Evolutionary conservation across 129 eudicot species (phyloP).

Genomic region (Calendula officinalis): DNA sequence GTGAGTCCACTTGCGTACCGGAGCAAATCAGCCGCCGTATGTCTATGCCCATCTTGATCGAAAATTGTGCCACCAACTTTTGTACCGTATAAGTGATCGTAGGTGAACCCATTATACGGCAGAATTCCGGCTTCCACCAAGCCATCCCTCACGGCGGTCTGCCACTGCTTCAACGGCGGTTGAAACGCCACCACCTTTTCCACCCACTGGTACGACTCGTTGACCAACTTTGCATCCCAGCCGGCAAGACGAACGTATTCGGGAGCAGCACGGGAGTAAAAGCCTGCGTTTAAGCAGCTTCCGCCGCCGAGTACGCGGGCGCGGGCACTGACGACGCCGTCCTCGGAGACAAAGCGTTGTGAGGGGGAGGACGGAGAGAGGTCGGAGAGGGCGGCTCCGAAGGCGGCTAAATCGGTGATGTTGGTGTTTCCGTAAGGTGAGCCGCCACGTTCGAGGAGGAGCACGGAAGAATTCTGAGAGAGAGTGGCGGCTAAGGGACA

Average conservation of each 20-base stretch:
- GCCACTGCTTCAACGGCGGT: constrained; percentile 84
- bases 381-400: constrained; percentile 74
- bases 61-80: constrained; percentile 68
- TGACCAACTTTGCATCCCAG: constrained; percentile 67
- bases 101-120: constrained; percentile 75
- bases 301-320: constrained; percentile 92
- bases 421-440: constrained; percentile 81
- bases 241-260: constrained; percentile 50
- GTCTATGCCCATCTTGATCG: constrained; percentile 57
- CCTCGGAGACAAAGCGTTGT: constrained; percentile 81
- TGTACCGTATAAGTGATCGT: constrained; percentile 44
- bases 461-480: constrained; percentile 65
- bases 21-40: constrained; percentile 81
- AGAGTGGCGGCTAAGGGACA: constrained; percentile 89
- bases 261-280: constrained; percentile 71
- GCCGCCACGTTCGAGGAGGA: constrained; percentile 95
- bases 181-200: constrained; percentile 72
- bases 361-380: constrained; percentile 71
- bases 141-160: constrained; percentile 73
- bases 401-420: constrained; percentile 63
- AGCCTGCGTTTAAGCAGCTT: constrained; percentile 82
- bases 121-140: constrained; percentile 63
- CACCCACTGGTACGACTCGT: constrained; percentile 84
- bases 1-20: constrained; percentile 56
- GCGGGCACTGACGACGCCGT: constrained; percentile 77